phyloP scores from a whole-genome alignment of 345 rosid species.

The Cardamine resedifolia region DNA sequence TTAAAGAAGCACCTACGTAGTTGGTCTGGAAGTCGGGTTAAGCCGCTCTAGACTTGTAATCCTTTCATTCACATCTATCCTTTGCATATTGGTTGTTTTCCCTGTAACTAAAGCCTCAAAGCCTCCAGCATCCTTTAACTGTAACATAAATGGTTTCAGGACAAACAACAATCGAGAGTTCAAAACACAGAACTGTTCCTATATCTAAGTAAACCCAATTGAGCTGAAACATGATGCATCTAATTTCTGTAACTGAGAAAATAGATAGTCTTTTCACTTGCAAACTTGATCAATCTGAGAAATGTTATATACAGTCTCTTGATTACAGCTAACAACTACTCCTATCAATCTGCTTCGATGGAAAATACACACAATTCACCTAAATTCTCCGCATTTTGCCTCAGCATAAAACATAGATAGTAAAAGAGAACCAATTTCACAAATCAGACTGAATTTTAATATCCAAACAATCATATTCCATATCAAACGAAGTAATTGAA shows the following conservation, averaged over 20 bases:
- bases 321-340: not conserved
- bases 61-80: slow-evolving; percentile 89
- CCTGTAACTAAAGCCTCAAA: slow-evolving; percentile 80
- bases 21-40: slow-evolving; percentile 87
- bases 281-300: not conserved
- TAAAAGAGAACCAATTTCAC: not conserved
- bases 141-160: slow-evolving; percentile 11
- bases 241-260: not conserved
- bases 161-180: slow-evolving; percentile 8
- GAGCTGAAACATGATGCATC: not conserved
- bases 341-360: not conserved
- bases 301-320: not conserved
- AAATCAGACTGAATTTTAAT: not conserved
- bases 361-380: not conserved
- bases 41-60: slow-evolving; percentile 84
- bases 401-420: not conserved
- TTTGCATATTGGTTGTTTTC: slow-evolving; percentile 64
- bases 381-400: not conserved
- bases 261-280: not conserved
- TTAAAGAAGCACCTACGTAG: slow-evolving; percentile 63
- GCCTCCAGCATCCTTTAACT: slow-evolving; percentile 96
- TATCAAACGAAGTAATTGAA: not conserved
- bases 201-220: not conserved
- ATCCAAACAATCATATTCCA: not conserved
- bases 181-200: not conserved